Conservation (phyloP, 179 eudicot species). For the Drosera spatulata region DNA sequence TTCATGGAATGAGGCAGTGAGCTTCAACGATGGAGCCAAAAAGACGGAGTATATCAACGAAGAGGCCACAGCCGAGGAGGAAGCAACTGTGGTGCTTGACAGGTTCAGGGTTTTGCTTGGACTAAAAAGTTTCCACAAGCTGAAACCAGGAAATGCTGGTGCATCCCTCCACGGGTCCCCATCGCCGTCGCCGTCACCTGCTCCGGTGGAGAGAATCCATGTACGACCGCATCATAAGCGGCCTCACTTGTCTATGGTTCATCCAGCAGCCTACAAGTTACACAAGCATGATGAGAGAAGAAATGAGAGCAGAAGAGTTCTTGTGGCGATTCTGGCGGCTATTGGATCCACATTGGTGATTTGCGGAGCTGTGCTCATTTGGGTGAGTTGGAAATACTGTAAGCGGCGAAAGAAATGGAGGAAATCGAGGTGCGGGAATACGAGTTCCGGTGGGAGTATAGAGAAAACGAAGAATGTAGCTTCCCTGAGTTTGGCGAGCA, state of each 20-base stretch:
- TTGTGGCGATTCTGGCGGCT: slow-evolving; percentile 33
- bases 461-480: slow-evolving; percentile 22
- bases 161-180: slow-evolving; percentile 6
- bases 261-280: slow-evolving; percentile 11
- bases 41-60: slow-evolving; percentile 8
- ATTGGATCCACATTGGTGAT: slow-evolving; percentile 30
- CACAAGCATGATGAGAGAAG: slow-evolving; percentile 16
- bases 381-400: slow-evolving; percentile 22
- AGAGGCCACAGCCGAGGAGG: slow-evolving; percentile 22
- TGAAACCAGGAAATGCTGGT: slow-evolving; percentile 10
- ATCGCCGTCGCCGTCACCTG: slow-evolving; percentile 18
- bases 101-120: slow-evolving; percentile 65
- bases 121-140: slow-evolving; percentile 17
- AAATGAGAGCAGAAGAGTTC: slow-evolving; percentile 18
- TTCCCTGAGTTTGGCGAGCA: slow-evolving; percentile 25
- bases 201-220: background rate
- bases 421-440: slow-evolving; percentile 16
- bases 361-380: slow-evolving; percentile 37
- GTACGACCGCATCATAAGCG: background rate
- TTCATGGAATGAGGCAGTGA: slow-evolving; percentile 23
- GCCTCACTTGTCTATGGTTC: slow-evolving; percentile 2
- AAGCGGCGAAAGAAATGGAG: slow-evolving; percentile 29
- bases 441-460: slow-evolving; percentile 13
- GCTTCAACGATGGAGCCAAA: slow-evolving; percentile 7
- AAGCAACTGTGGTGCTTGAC: slow-evolving; percentile 22